phyloP scores from a whole-genome alignment of 805 yeast genomes.

The Candida oleophila region DNA sequence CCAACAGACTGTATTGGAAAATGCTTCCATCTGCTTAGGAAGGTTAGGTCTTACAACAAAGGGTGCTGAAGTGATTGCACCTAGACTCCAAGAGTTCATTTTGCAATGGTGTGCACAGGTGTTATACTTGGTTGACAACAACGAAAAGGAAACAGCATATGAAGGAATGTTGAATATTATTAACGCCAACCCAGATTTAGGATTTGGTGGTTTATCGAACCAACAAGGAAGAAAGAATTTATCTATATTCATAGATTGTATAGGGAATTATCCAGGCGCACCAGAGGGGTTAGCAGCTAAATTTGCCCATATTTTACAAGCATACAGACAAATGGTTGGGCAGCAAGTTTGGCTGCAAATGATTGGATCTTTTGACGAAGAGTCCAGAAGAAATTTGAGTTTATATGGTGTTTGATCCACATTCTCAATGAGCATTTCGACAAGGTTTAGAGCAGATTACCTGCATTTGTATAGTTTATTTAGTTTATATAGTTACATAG shows the following conservation, averaged over 20 bases:
- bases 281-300: constrained; percentile 41
- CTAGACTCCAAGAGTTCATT: constrained; percentile 57
- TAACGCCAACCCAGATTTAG: constrained; percentile 59
- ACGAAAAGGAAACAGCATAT: constrained; percentile 86
- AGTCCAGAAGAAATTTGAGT: constrained; percentile 21
- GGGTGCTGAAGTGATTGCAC: constrained; percentile 49
- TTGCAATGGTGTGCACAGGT: constrained; percentile 71
- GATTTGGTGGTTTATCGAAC: constrained; percentile 48
- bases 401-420: constrained; percentile 18
- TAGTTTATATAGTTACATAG: neutral
- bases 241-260: constrained; percentile 55
- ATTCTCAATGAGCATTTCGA: too few species aligned
- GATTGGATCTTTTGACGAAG: constrained; percentile 29
- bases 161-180: constrained; percentile 78
- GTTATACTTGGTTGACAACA: constrained; percentile 68
- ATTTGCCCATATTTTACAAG: constrained; percentile 45
- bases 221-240: constrained; percentile 47
- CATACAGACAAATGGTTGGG: constrained; percentile 51
- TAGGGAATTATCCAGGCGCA: constrained; percentile 55
- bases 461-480: too few species aligned
- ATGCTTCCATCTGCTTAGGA: constrained; percentile 87
- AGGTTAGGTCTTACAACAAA: constrained; percentile 71
- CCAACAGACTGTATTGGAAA: constrained; percentile 71
- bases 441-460: too few species aligned
- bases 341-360: constrained; percentile 34